Evolutionary conservation across 2,329 filamentous ascomycete species (phyloP), one percentile per base, ranked within the genome.

Genomic region (Cladosporium sp.): DNA sequence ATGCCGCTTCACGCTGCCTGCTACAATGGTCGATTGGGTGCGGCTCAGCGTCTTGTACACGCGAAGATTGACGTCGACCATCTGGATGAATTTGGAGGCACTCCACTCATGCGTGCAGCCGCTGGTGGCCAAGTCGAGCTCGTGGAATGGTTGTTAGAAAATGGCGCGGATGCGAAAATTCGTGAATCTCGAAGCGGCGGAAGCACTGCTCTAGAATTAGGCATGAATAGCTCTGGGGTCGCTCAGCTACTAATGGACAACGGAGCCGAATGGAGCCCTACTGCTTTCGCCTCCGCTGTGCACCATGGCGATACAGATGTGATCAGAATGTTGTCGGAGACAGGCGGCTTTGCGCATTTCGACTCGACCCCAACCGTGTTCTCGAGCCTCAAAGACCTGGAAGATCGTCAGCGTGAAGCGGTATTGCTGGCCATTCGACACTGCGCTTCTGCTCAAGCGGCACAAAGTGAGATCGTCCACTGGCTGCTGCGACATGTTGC

Each of bases 1-100:
- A 51, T 60, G 50, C 55, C 61, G 9, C 28, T 62, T 9, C 61
- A 62, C 37, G 61, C 61, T 12, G 59, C 61, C 12, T 60, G 61
- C 49, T 51, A 51, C 43, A 62, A 61, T 47, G 56, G 52, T n/a
- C 51, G 54, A 17, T 28, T 63, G 1, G 61, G 56, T 1, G 55
- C 45, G 7, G 61, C 43, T 2, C 50, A 61, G 22, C 9, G 56
- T 5, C 52, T 63, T 5, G 12, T 59, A 7, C 36, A 19, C 14
- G 40, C 30, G 5, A 52, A 56, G 5, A 50, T 59, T n/a, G 54
- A 63, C 40, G 40, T 63, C 20, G 59, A 63, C 15, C 34, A 45
- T 22, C 15, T 45, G 14, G 57, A 59, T 30, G 59, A 63, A 17
- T 51, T 51, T 14, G 61, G 61, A 8, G 60, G 59, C 5, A 63